These are phyloP conservation scores for Xeromyces bisporus DNA, from an alignment of 495 filamentous ascomycete genomes.

Conservation along the genomic window DNA sequence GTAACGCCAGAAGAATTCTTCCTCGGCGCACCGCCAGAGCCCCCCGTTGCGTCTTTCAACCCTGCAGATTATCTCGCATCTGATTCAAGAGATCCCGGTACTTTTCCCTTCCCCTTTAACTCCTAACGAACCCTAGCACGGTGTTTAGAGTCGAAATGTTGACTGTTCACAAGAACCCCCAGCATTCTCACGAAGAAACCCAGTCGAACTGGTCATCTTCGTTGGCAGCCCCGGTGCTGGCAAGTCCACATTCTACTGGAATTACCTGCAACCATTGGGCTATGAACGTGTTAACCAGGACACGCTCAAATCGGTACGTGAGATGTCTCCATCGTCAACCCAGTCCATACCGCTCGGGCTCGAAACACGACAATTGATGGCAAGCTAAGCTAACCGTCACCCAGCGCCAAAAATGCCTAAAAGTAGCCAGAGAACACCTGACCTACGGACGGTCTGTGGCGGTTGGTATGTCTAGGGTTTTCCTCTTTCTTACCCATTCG, in stretches of 20 bases:
- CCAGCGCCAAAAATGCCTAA: constrained; percentile 69
- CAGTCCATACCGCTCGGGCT: constrained; percentile 1
- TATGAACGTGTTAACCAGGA: constrained; percentile 89
- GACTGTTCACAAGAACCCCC: constrained; percentile 10
- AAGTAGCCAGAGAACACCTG: constrained; percentile 50
- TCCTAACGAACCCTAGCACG: no score
- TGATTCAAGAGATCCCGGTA: constrained; percentile 19
- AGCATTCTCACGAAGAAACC: constrained; percentile 43
- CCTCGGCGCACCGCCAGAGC: constrained; percentile 41
- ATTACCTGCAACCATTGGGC: constrained; percentile 55
- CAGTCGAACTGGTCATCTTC: constrained; percentile 64
- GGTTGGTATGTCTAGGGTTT: constrained; percentile 42
- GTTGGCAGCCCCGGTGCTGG: constrained; percentile 79
- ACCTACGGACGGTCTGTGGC: constrained; percentile 48
- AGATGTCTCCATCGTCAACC: not conserved
- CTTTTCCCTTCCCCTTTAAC: constrained; percentile 3
- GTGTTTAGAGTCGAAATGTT: no score
- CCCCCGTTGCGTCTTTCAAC: constrained; percentile 53
- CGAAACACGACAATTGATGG: no score
- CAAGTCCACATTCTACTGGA: constrained; percentile 83
- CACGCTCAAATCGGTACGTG: constrained; percentile 55
- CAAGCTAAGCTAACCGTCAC: constrained; percentile 2
- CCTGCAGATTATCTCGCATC: constrained; percentile 32
- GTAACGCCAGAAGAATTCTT: constrained; percentile 88
- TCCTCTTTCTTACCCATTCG: not conserved